phyloP scores from a whole-genome alignment of 768 basidiomycete genomes.

The Leccinum pellstonianum region DNA sequence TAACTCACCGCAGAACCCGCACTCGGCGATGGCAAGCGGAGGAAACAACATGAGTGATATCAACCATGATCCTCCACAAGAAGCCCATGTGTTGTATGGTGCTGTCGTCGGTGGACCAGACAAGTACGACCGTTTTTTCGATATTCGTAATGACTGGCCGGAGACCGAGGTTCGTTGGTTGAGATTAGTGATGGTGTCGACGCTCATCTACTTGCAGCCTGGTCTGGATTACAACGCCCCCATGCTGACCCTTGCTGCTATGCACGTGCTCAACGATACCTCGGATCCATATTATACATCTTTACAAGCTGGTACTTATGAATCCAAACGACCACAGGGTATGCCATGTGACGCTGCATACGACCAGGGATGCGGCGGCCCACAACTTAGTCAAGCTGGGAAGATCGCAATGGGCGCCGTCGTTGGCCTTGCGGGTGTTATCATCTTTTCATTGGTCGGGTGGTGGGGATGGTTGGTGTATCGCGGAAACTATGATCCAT shows the following conservation, averaged over 20 bases:
- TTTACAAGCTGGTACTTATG: conserved; percentile 67
- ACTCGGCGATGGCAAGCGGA: conserved; percentile 86
- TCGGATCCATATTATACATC: conserved; percentile 78
- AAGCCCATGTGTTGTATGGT: conserved; percentile 81
- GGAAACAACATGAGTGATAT: conserved; percentile 68
- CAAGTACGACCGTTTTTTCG: conserved; percentile 70
- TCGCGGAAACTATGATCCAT: conserved; percentile 24
- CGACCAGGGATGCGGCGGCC: conserved; percentile 46
- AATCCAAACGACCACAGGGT: conserved; percentile 58
- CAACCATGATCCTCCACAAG: conserved; percentile 66
- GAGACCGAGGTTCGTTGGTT: conserved; percentile 66
- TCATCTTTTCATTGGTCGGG: conserved; percentile 47
- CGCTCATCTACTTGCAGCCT: conserved; percentile 39
- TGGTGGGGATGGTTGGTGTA: conserved; percentile 36
- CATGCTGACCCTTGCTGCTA: conserved; percentile 80
- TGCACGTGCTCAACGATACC: conserved; percentile 64
- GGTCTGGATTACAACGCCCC: conserved; percentile 92
- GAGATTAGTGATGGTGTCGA: neutral
- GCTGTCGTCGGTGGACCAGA: conserved; percentile 89
- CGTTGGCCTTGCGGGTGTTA: conserved; percentile 58
- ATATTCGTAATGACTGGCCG: conserved; percentile 87
- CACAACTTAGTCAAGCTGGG: conserved; percentile 54
- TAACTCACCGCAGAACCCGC: conserved; percentile 88
- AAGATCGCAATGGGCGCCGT: conserved; percentile 72
- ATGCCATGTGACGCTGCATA: conserved; percentile 79